Evolutionary conservation across 1,284 basidiomycete genomes (phyloP), one percentile per base, ranked within the genome.

Genomic region (Omphalotus olearius): DNA sequence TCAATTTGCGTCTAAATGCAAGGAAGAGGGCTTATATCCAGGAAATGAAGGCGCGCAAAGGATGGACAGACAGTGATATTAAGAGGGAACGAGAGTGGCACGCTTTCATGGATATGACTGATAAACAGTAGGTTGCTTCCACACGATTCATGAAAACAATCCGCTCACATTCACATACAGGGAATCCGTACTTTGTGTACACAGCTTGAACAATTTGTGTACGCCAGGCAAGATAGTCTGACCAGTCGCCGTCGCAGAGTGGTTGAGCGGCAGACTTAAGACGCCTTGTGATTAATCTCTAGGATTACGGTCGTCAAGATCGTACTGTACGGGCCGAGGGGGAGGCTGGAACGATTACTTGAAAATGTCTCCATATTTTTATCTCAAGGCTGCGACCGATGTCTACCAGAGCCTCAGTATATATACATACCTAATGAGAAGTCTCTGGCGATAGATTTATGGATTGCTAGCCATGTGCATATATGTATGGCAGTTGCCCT

Each of bases 101-200:
- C 47, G 82, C 83, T 1, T 86, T 87, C 60, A 62, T 75, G 26
- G 83, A 86, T 62, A 60, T 85, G 58, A 85, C 83, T 0, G 83
- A 85, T 59, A 77, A 75, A 60, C 73, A 81, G 78, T 77, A 38
- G 38, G 42, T 52, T 45, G 33, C 43, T n/a, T 28, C 11, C 11
- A 40, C 23, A 14, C 37, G 14, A 6, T 17, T 23, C 6, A 0
- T 26, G n/a, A 4, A 11, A 9, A 14, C 33, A 9, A 42, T 41
- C 36, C 20, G 35, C 35, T 54, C 16, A 45, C 23, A 3, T 14
- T 30, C n/a, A 11, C 6, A 14, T 4, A 42, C 47, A 73, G 72
- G n/a, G 55, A 72, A 74, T 55, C 60, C 68, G 2, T 78, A 72
- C 59, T 79, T 78, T 50, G 70, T 74, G 1, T 79, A 80, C 50